A percentile compares a stretch with the other conserved stretches of the same genome.
These are phyloP conservation scores for Tuber microsphaerosporum DNA, from an alignment of 495 filamentous ascomycete species.

Conservation along the genomic window DNA sequence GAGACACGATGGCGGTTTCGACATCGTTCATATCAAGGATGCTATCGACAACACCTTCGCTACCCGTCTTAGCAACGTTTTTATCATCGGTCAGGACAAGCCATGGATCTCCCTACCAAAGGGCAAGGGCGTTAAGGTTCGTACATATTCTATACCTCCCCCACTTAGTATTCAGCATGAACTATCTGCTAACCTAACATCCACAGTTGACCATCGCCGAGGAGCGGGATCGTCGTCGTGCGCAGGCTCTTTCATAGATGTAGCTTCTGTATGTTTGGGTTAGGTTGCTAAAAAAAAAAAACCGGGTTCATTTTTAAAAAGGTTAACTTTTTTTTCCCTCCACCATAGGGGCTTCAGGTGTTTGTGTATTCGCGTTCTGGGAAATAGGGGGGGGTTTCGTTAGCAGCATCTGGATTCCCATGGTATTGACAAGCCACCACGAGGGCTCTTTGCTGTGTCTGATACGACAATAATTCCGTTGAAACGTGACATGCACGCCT, in stretches of 20 bases:
- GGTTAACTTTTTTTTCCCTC: not conserved
- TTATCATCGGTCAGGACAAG: conserved; percentile 95
- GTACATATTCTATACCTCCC: conserved; percentile 21
- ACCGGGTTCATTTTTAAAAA: not conserved
- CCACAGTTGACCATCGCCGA: conserved; percentile 81
- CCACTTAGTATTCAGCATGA: not conserved
- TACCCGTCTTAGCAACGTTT: conserved; percentile 96
- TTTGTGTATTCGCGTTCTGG: not conserved
- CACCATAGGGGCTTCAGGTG: not conserved
- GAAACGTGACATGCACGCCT: not conserved
- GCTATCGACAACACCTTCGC: conserved; percentile 99
- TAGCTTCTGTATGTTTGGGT: not conserved
- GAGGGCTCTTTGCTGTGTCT: not conserved
- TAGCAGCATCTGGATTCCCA: not conserved
- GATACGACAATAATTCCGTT: not conserved
- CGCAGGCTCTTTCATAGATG: conserved; percentile 41
- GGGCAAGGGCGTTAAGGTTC: conserved; percentile 97
- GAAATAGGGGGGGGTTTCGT: not conserved
- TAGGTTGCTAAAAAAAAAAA: not conserved
- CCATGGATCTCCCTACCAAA: conserved; percentile 98
- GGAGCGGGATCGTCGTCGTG: conserved; percentile 93
- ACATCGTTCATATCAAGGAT: conserved; percentile 99
- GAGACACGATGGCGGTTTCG: conserved; percentile 98
- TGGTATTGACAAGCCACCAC: not conserved
- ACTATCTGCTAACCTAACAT: conserved; percentile 23